Percentiles rank a stretch among this genome's conserved stretches.
Evolutionary conservation across 306 rosid species (phyloP).

Genomic region (Cajanus cajan): DNA sequence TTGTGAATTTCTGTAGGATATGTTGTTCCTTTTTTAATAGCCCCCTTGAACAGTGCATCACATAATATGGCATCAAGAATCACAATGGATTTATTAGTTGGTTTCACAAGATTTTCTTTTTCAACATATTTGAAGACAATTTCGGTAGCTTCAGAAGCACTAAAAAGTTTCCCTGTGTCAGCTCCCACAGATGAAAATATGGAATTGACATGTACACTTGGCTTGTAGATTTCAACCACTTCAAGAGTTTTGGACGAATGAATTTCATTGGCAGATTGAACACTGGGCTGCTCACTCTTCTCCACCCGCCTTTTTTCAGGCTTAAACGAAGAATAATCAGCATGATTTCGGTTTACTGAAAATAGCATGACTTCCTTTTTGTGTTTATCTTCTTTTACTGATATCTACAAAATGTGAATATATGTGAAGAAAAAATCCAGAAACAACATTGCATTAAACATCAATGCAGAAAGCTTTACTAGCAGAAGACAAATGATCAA

Average conservation of each 20-base stretch:
- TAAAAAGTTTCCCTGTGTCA: conserved; percentile 59
- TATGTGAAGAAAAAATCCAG: conserved; percentile 14
- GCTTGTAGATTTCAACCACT: conserved; percentile 81
- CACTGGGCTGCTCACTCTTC: conserved; percentile 59
- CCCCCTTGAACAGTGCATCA: conserved; percentile 86
- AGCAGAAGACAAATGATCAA: background rate
- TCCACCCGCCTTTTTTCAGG: conserved; percentile 77
- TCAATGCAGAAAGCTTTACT: background rate
- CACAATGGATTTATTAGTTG: conserved; percentile 54
- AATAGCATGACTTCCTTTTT: conserved; percentile 71
- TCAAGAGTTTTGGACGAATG: conserved; percentile 62
- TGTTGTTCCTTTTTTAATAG: conserved; percentile 75
- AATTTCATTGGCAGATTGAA: conserved; percentile 47
- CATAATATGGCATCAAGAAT: conserved; percentile 73
- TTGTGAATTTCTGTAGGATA: conserved; percentile 91
- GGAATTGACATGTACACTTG: conserved; percentile 83
- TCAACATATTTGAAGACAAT: conserved; percentile 73
- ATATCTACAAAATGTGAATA: conserved; percentile 51
- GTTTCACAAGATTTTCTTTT: conserved; percentile 76
- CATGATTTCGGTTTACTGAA: conserved; percentile 62
- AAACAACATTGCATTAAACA: conserved; percentile 1
- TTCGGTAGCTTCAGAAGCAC: conserved; percentile 75
- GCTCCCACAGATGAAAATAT: conserved; percentile 76
- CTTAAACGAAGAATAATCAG: conserved; percentile 74
- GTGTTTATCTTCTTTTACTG: conserved; percentile 83